phyloP scores from a whole-genome alignment of 805 yeast genomes.

The Starmerella apicola region DNA sequence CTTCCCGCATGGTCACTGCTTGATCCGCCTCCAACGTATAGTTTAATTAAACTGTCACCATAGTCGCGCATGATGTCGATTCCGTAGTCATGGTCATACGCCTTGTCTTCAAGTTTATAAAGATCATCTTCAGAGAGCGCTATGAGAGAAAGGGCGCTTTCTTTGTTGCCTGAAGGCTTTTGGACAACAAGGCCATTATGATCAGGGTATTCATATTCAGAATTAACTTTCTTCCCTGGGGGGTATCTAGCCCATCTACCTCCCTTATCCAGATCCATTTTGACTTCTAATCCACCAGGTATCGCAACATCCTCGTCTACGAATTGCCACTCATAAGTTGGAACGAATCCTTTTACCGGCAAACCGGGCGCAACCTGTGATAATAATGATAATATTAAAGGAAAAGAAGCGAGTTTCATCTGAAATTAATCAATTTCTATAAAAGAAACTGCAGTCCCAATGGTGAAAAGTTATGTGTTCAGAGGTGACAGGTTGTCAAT shows the following conservation, averaged over 20 bases:
- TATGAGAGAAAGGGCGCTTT: neutral
- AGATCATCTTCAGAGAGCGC: constrained; percentile 23
- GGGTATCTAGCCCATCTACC: constrained; percentile 52
- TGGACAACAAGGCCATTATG: too few relatives aligned
- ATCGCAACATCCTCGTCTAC: constrained; percentile 61
- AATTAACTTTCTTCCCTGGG: neutral
- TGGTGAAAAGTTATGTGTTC: too few relatives aligned
- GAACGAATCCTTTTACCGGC: constrained; percentile 34
- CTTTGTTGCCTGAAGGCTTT: neutral
- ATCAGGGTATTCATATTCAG: neutral
- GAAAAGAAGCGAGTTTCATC: neutral
- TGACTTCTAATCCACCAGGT: constrained; percentile 69
- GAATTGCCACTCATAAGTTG: constrained; percentile 56
- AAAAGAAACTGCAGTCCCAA: too few relatives aligned
- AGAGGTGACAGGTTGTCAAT: too few relatives aligned
- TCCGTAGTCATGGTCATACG: constrained; percentile 54
- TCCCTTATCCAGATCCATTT: constrained; percentile 63
- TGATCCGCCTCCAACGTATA: constrained; percentile 3
- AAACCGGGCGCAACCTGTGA: neutral
- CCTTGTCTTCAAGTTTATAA: constrained; percentile 38
- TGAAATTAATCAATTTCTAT: neutral
- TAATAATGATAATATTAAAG: neutral
- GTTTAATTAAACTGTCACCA: constrained; percentile 18
- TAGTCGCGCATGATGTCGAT: constrained; percentile 29
- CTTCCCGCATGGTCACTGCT: constrained; percentile 41